Evolutionary conservation across 805 yeast genomes (phyloP), one percentile per base, ranked within the genome.

Genomic region (Candida hispaniensis): DNA sequence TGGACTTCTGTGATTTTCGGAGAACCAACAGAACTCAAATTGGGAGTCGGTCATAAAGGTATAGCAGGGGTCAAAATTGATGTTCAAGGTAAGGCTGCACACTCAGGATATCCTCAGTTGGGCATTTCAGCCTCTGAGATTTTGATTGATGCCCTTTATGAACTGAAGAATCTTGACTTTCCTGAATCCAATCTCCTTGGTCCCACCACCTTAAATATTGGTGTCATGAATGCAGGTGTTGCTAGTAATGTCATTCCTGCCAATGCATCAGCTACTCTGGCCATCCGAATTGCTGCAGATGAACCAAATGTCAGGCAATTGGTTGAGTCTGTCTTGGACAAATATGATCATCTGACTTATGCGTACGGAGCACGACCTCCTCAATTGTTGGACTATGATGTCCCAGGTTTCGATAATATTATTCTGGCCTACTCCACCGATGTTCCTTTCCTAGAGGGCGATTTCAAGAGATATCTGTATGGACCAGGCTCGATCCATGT

Each of bases 41-140:
- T 77, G 13, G 81, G 79, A 9, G 68, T 67, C 4, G 85, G 83
- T 8, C 86, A 77, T 49, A 77, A 77, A 52, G 82, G 82, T 10
- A 56, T 63, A 21, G 67, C 59, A 26, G 45, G 56, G 34, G 64
- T 67, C 20, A 48, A 58, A 4, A 41, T 73, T 15, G 41, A 50
- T 11, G 70, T 66, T n/a, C 44, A 49, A n/a, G 83, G 82, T 3
- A 60, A 63, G 38, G 68, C 80, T 2, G 58, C 73, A 4, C 85
- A 77, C 48, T 69, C 77, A 2, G 82, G 82, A 1, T 75, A 76
- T 51, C 86, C 86, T 6, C 69, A 75, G 30, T 57, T 72, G 23
- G 85, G 85, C 3, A 52, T 73, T 36, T 71, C 71, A 41, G 80
- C 85, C 3, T 67, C 71, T 33, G 69, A 66, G 34, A 67, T 67